Base-by-base conservation (phyloP, 305 asterid genomes). In the Rubia peregrina region DNA sequence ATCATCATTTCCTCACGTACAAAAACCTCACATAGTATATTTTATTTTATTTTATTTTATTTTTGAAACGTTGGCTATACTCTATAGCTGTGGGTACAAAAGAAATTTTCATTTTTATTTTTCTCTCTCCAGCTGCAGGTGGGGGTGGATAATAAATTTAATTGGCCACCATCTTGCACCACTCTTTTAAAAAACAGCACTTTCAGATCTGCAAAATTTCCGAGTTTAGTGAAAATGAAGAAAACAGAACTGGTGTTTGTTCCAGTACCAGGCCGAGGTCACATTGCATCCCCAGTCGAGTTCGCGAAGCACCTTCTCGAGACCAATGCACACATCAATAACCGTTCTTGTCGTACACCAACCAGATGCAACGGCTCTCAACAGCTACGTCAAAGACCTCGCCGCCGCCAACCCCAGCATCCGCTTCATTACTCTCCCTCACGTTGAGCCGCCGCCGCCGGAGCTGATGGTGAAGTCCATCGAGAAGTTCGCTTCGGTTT, bases 191-290 rank as follows among this genome's bases (percentile, higher is more conserved):
- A 51, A 42, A 42, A 0, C 46, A 51, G 57, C 57, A 48, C 4
- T 6, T 51, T 21, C 57, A 65, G 49, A 65, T 33, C 40, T 61
- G 36, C 65, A 11, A 5, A 57, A 12, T 3, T 22, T 30, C 13
- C 49, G 16, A 61, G 10, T 48, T 14, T 0, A 16, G 8, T 21
- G 44, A 79, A 22, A 26, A 57, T 71, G 73, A 63, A 74, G 48
- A 71, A 68, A 30, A 19, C 33, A 22, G 73, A 79, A 44, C 71
- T 87, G 0, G 83, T 84, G 13, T 82, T 82, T 71, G 65, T 88
- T 21, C 95, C 95, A 16, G 69, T 71, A 44, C 92, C 92, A 0
- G 68, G 62, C 0, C 11, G 77, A 22, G 84, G 95, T 44, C 95
- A 88, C 71, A 74, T 84, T 0, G 75, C 69, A 5, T n/a, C 92